Base-by-base conservation (phyloP, 768 basidiomycete species). In the Suillus ampliporus region DNA sequence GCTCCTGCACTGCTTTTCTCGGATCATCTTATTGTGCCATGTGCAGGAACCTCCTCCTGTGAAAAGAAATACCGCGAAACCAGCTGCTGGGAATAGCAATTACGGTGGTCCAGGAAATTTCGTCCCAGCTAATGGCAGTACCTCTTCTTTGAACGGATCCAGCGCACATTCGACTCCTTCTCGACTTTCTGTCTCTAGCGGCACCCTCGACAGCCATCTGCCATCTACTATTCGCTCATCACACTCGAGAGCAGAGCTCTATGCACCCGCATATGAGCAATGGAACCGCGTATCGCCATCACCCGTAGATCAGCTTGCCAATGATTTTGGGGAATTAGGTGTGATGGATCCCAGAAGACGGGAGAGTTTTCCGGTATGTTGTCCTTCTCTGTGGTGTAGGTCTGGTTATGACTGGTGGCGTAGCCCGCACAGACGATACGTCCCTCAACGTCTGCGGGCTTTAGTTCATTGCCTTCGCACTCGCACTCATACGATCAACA, bases 31-130 rank as follows among this genome's bases (percentile, higher is more conserved):
- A 40, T 61, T 11, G 21, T 15, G 11, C 41, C n/a, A 57, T 60
- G n/a, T 47, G 41, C 26, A 94, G 92, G 92, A 90, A 76, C 87
- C 89, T 40, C 82, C 89, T 6, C 93, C 92, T n/a, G 85, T 85
- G 67, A 92, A 90, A 76, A 90, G 86, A 67, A 64, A 75, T 14
- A 72, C 80, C 14, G 75, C 82, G 38, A 87, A 85, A 68, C 76
- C 82, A 23, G 78, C 80, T 8, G 82, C 82, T 64, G 79, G 72
- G 60, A 83, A 81, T 65, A 86, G 82, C 63, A 86, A 89, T 54
- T 94, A 94, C 66, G 90, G 86, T 28, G 93, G 93, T 0, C 89
- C 89, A 9, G 93, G 93, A 54, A 85, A 84, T 37, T 94, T 94
- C 69, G 78, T 86, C 8, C 86, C 92, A 2, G 75, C 80, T 19